phyloP scores from a whole-genome alignment of 768 basidiomycete genomes.

The Thelephora ganbajun region DNA sequence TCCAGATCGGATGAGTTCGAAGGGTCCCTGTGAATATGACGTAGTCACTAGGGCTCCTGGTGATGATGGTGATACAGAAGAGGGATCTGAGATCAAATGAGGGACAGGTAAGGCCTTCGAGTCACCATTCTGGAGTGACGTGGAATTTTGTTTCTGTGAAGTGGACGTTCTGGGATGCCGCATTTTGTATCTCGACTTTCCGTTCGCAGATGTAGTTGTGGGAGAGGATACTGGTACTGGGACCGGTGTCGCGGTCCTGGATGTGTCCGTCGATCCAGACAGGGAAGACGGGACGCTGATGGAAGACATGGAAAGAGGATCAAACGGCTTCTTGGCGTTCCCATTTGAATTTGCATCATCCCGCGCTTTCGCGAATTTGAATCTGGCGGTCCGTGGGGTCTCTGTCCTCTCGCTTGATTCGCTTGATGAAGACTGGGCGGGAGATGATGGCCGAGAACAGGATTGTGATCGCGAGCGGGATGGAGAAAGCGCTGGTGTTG shows the following conservation, averaged over 20 bases:
- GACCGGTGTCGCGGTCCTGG: conserved; percentile 12
- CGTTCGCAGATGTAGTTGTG: background rate
- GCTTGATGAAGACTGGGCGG: conserved; percentile 33
- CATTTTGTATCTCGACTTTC: background rate
- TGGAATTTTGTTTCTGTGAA: background rate
- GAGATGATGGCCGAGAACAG: conserved; percentile 27
- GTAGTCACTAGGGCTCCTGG: background rate
- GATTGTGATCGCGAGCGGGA: conserved; percentile 43
- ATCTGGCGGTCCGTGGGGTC: conserved; percentile 45
- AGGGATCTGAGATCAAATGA: no score
- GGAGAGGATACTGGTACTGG: conserved; percentile 9
- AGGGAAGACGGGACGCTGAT: conserved; percentile 12
- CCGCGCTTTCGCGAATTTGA: conserved; percentile 17
- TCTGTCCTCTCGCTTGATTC: conserved; percentile 61
- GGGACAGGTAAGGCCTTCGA: background rate
- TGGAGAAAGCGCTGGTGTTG: conserved; percentile 23
- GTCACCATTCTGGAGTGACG: background rate
- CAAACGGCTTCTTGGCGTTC: conserved; percentile 7
- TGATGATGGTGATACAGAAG: background rate
- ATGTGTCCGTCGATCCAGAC: conserved; percentile 13
- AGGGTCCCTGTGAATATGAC: background rate
- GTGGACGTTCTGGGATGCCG: no score
- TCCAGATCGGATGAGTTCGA: no score
- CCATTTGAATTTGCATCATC: conserved; percentile 12
- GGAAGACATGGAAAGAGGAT: conserved; percentile 14